phyloP scores from a whole-genome alignment of 139 green algal genomes.

The Coelastrella sp. region DNA sequence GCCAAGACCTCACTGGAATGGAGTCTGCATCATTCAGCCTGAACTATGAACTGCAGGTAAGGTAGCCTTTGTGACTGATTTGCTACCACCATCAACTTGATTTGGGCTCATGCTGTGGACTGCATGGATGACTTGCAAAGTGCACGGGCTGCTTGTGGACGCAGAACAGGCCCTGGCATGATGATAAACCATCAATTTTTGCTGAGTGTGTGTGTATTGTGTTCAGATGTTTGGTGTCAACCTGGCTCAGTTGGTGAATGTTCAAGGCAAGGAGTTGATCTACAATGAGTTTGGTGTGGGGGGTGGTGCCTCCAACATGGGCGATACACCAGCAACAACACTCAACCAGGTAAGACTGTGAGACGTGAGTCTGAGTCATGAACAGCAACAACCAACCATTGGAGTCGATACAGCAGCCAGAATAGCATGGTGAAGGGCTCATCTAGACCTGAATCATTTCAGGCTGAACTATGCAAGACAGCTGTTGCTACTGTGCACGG shows the following conservation, averaged over 20 bases:
- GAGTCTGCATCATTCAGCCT: conserved; percentile 42
- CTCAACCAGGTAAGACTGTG: conserved; percentile 14
- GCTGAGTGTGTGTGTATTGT: not conserved
- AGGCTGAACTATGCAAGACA: too few relatives aligned
- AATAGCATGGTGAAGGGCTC: not conserved
- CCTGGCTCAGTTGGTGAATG: conserved; percentile 28
- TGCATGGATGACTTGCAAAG: too few relatives aligned
- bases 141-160: too few relatives aligned
- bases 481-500: too few relatives aligned
- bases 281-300: conserved; percentile 72
- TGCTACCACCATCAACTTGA: too few relatives aligned
- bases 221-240: conserved; percentile 45
- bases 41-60: conserved; percentile 37
- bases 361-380: too few relatives aligned
- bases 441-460: too few relatives aligned
- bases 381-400: not conserved
- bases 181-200: not conserved
- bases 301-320: conserved; percentile 48
- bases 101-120: not conserved
- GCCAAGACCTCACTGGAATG: conserved; percentile 38
- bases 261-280: conserved; percentile 35
- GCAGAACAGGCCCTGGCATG: not conserved
- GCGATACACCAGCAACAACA: conserved; percentile 52
- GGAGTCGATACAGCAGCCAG: not conserved
- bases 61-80: not conserved